Evolutionary conservation across 768 basidiomycete genomes (phyloP), one percentile per base, ranked within the genome.

Genomic region (Polyporus arcularius): DNA sequence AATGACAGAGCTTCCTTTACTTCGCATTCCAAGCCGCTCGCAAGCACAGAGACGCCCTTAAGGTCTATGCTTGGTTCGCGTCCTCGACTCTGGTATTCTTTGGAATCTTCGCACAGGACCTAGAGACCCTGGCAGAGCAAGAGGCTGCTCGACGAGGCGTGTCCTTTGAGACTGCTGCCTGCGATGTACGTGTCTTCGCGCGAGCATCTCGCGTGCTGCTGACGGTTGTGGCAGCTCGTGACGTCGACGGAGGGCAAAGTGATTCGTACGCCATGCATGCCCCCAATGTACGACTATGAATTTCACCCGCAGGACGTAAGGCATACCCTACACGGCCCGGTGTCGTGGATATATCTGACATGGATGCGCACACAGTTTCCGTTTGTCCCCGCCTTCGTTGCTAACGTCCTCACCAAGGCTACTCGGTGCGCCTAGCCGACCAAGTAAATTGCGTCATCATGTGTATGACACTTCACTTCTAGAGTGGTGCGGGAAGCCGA

Each of bases 261-360:
- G 12, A 40, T 66, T 6, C 32, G 48, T 0, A 35, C 49, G 5
- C 64, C 67, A 1, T 64, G 64, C 10, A 28, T 68, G 11, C 69
- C 69, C 8, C 46, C 63, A 1, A 64, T 70, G 53, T 65, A 67
- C 40, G 61, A 66, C 43, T 53, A 65, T 38, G 68, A 70, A 32
- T 39, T 28, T 4, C 49, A 54, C 31, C 66, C 67, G 6, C 69
- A 68, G 31, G 18, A 41, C 5, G 67, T 67, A 54, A 21, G 57
- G 55, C 11, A 30, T 15, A 9, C 31, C 28, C 10, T 18, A 10
- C 18, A 15, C 3, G 15, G 0, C 26, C 3, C 12, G 21, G 5
- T 6, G n/a, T 14, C 31, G 4, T 42, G 26, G 12, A 9, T 2
- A 35, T 35, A 5, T 40, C 35, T 35, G 35, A 35, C 35, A 35